phyloP scores from a whole-genome alignment of 345 rosid species.

The Acer yangbiense region DNA sequence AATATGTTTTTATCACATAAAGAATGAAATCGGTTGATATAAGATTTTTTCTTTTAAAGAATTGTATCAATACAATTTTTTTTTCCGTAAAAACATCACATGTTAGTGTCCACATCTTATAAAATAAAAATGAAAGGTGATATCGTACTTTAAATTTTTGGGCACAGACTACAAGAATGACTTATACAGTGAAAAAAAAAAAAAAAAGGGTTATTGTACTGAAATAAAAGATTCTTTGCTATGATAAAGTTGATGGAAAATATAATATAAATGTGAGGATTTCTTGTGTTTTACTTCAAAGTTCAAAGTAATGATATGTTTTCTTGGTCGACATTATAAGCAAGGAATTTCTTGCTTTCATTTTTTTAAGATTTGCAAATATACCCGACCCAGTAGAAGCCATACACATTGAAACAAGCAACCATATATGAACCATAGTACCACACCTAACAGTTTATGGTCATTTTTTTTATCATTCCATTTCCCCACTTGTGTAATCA shows the following conservation, averaged over 20 bases:
- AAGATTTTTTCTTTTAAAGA: too few species aligned
- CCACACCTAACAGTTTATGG: too few species aligned
- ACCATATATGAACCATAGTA: too few species aligned
- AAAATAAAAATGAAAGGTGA: too few species aligned
- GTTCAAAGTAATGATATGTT: neutral
- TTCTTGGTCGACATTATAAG: neutral
- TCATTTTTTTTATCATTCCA: too few species aligned
- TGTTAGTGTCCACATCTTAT: too few species aligned
- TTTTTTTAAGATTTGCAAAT: neutral
- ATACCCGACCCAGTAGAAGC: neutral
- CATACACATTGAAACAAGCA: neutral
- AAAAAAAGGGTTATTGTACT: neutral
- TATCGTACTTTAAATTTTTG: too few species aligned
- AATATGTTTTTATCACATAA: too few species aligned
- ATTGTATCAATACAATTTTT: too few species aligned
- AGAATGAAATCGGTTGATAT: too few species aligned
- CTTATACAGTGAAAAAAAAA: neutral
- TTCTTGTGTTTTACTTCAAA: slow-evolving; percentile 7
- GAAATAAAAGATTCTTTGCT: neutral
- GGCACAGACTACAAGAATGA: neutral
- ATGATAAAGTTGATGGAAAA: neutral
- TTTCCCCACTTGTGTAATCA: too few species aligned
- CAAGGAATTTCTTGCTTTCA: neutral
- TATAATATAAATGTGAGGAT: neutral
- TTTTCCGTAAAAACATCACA: too few species aligned